These are phyloP conservation scores for Penicillium vulpinum DNA, from an alignment of 2,329 filamentous ascomycete genomes.

Conservation along the genomic window DNA sequence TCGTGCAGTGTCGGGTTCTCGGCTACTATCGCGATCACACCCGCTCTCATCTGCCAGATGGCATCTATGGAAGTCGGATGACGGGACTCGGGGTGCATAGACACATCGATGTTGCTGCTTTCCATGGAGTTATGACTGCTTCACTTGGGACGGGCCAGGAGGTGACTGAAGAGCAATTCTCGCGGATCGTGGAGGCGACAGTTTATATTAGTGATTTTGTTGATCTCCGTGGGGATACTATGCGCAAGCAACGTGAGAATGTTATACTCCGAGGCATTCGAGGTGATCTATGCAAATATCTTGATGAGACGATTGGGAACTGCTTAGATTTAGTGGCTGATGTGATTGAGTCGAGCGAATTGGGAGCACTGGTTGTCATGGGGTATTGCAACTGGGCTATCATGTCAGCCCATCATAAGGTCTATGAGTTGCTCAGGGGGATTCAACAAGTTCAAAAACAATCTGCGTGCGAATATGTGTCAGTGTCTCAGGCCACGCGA, in stretches of 20 bases:
- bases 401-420: conserved; percentile 25
- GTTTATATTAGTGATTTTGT: conserved; percentile 7
- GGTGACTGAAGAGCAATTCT: conserved; percentile 10
- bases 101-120: conserved; percentile 20
- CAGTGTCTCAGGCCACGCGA: not conserved
- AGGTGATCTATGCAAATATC: conserved; percentile 17
- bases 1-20: conserved; percentile 23
- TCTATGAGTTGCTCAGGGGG: conserved; percentile 15
- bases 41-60: conserved; percentile 2
- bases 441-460: not conserved
- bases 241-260: conserved; percentile 24
- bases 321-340: conserved; percentile 6
- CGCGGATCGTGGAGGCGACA: conserved; percentile 6
- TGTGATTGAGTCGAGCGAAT: conserved; percentile 6
- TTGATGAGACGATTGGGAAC: conserved; percentile 9
- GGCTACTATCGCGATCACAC: conserved; percentile 24
- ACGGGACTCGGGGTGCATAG: conserved; percentile 14
- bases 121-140: conserved; percentile 17
- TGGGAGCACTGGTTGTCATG: conserved; percentile 18
- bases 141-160: conserved; percentile 16
- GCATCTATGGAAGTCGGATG: conserved; percentile 24
- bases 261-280: conserved; percentile 18
- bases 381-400: conserved; percentile 25
- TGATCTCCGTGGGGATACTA: conserved; percentile 13
- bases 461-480: conserved; percentile 5